Evolutionary conservation across 768 basidiomycete species (phyloP), one percentile per base, ranked within the genome.

Genomic region (Hysterangium stoloniferum): DNA sequence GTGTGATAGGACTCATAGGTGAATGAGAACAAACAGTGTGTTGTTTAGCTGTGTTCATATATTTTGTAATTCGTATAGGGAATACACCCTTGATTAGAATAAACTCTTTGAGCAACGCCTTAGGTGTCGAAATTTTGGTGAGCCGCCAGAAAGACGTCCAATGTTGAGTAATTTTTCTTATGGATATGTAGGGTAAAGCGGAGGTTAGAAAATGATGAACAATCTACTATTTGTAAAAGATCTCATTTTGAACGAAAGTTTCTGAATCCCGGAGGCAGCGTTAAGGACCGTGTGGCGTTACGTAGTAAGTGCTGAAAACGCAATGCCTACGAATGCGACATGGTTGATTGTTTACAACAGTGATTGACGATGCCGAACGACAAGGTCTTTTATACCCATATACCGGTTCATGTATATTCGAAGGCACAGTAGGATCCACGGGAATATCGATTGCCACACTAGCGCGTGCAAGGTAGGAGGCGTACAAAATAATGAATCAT

Each of bases 391-490:
- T 99, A 1, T 77, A 82, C 50, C 96, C 94, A 0, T 66, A 92
- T 54, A 93, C 90, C 0, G 86, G 87, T 5, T 96, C 89, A 0
- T 80, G 89, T 6, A 92, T 99, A 33, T 99, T 98, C 52, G 96
- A 98, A 65, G 96, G 96, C 3, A 99, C 95, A 0, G 90, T 95
- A 3, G 96, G 91, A 6, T 93, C 90, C 0, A 96, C 93, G 0
- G 93, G 96, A 5, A 98, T 98, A 51, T 96, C 93, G 1, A 83
- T 99, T 45, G 95, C 96, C 0, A 96, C 88, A 2, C 86, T 99
- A 45, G 87, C 92, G 1, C 76, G 77, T 56, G 92, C 93, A 9
- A 82, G 85, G 91, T 88, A 57, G n/a, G n/a, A n/a, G n/a, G n/a
- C n/a, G n/a, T n/a, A n/a, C n/a, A n/a, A n/a, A n/a, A n/a, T n/a